phyloP scores from a whole-genome alignment of 495 filamentous ascomycete species.

The Extremus antarcticus region DNA sequence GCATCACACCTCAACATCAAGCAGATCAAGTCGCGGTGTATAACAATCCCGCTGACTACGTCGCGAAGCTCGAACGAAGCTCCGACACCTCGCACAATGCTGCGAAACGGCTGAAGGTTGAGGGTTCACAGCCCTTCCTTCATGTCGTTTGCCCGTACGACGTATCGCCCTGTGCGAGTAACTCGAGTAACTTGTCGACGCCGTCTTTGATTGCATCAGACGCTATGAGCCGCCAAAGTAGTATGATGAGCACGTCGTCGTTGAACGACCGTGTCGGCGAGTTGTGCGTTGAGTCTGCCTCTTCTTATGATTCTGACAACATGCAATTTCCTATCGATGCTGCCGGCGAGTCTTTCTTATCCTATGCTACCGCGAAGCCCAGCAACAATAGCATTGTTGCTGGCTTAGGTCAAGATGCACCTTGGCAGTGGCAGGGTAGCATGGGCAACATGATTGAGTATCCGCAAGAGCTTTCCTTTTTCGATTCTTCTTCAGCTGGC shows the following conservation, averaged over 20 bases:
- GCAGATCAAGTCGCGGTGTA: neutral
- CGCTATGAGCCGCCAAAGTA: constrained; percentile 28
- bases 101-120: constrained; percentile 7
- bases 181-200: constrained; percentile 16
- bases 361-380: constrained; percentile 1
- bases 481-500: neutral
- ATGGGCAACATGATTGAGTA: constrained; percentile 8
- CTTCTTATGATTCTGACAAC: constrained; percentile 8
- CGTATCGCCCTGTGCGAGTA: constrained; percentile 12
- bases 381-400: constrained; percentile 4
- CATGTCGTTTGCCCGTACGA: constrained; percentile 3
- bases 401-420: constrained; percentile 3
- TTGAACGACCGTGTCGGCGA: constrained; percentile 21
- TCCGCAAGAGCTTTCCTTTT: constrained; percentile 13
- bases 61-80: constrained; percentile 7
- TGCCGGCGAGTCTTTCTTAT: constrained; percentile 7
- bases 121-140: neutral
- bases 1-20: neutral
- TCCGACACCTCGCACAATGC: constrained; percentile 1
- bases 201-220: constrained; percentile 2
- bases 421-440: constrained; percentile 4
- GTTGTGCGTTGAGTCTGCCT: constrained; percentile 26
- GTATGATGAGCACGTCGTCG: constrained; percentile 13
- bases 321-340: constrained; percentile 3
- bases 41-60: constrained; percentile 2